Base-by-base conservation (phyloP, 108 stramenopile genomes). In the Nitzschia sp. region DNA sequence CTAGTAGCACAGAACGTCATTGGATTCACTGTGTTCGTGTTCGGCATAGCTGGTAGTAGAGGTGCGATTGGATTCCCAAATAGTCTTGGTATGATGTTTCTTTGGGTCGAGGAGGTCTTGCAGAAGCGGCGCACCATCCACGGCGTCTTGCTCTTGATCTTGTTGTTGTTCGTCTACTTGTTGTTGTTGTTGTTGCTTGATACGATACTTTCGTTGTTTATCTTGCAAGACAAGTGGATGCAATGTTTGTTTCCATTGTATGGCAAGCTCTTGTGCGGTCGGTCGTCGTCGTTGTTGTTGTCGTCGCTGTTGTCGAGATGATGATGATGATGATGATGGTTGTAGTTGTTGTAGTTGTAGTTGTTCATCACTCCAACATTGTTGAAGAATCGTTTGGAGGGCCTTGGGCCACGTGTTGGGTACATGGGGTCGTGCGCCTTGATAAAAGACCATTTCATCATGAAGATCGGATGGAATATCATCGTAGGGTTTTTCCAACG, bases 401-500 rank as follows among this genome's bases (percentile, higher is more conserved):
- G 53, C 30, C 2, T 26, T 16, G 1, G 66, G 66, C 68, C 68
- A 69, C 16, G 27, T 46, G 1, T 45, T 45, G 26, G 66, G 36
- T 0, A 75, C 3, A n/a, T 3, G 29, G 31, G 74, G 74, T 5
- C 74, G 74, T 23, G 46, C 44, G n/a, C 58, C 57, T 53, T 56
- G 27, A 46, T 62, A 45, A 48, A 75, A 68, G 5, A 75, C 60
- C 1, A 62, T 35, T 16, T 68, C 53, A 61, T 68, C 67, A 44
- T 75, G 74, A n/a, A 59, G n/a, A 2, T 69, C 68, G 1, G 68
- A 31, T 11, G 57, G 58, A 21, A 69, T 30, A 55, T 69, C 46
- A 17, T 69, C 68, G 57, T 59, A 69, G 30, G 68, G 68, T 35
- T 66, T 66, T 30, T 54, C 30, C 2, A 53, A 35, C 9, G 53